Conservation (phyloP, 73 alveolate genomes). For the Symbiodinium natans region DNA sequence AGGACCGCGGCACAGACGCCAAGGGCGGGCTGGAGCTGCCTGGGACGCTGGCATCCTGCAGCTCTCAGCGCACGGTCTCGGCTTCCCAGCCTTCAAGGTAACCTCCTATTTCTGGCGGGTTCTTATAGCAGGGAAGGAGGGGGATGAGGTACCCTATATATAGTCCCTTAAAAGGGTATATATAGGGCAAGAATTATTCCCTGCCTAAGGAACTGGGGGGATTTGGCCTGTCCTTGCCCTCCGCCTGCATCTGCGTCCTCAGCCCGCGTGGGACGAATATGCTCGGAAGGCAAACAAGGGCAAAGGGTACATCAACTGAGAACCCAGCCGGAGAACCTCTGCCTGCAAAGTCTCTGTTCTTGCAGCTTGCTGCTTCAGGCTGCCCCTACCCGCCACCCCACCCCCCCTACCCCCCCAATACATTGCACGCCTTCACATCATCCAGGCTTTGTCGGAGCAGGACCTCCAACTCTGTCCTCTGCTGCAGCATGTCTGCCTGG, state of each 20-base stretch:
- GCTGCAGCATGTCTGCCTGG: constrained; percentile 92
- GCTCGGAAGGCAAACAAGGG: not conserved
- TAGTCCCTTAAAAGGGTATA: no score
- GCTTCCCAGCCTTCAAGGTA: no score
- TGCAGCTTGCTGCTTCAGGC: not conserved
- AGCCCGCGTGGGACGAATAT: not conserved
- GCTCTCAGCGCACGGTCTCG: not conserved
- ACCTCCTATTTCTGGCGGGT: no score
- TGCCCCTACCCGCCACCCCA: no score
- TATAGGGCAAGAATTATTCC: no score
- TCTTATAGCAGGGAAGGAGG: no score
- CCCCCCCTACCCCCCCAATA: not conserved
- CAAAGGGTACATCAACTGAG: not conserved
- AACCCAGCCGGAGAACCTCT: constrained; percentile 50
- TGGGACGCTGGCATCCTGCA: not conserved
- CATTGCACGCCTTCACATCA: constrained; percentile 26
- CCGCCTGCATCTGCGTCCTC: constrained; percentile 27
- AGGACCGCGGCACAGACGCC: not conserved
- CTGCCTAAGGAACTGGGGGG: no score
- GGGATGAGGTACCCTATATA: no score
- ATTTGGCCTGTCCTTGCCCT: constrained; percentile 4
- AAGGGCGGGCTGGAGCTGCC: constrained; percentile 2
- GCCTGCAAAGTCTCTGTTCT: constrained; percentile 10
- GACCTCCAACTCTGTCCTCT: constrained; percentile 81
- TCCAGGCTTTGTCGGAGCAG: constrained; percentile 90